Conservation (phyloP, 78 protist genomes). For the Speleostelium caveatum region DNA sequence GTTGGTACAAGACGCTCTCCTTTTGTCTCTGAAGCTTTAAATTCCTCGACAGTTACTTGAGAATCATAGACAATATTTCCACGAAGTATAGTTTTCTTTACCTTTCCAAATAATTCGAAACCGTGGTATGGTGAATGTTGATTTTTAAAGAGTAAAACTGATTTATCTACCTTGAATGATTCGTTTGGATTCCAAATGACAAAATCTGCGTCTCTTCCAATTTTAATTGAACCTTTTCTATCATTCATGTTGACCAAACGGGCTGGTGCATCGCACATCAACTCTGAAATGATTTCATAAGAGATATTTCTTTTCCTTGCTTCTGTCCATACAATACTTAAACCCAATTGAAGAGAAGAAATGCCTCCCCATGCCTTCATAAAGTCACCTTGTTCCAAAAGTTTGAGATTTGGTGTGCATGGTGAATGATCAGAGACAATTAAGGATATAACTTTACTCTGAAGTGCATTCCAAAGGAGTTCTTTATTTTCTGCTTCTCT, state of each 20-base stretch:
- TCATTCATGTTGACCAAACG: conserved; percentile 42
- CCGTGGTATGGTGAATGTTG: conserved; percentile 57
- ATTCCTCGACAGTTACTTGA: neutral
- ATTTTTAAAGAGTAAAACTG: conserved; percentile 8
- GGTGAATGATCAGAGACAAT: conserved; percentile 85
- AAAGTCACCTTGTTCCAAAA: conserved; percentile 71
- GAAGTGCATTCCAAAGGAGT: conserved; percentile 58
- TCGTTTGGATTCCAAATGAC: conserved; percentile 72
- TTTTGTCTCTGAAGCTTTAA: neutral
- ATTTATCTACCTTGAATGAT: neutral
- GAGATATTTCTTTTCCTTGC: conserved; percentile 23
- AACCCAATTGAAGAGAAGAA: conserved; percentile 61
- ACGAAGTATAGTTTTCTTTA: conserved; percentile 42
- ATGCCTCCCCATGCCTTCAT: conserved; percentile 84
- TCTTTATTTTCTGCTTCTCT: conserved; percentile 52
- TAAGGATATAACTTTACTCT: conserved; percentile 6
- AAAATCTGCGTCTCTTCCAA: conserved; percentile 85
- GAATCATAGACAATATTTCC: conserved; percentile 16
- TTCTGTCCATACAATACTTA: conserved; percentile 51
- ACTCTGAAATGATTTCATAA: neutral
- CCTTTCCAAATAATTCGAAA: conserved; percentile 4
- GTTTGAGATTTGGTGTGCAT: conserved; percentile 57
- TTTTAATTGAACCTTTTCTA: conserved; percentile 68
- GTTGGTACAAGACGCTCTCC: conserved; percentile 53
- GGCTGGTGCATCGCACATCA: conserved; percentile 50